Conservation (phyloP, 148 eudicot species). For the Polygonum maritimum region DNA sequence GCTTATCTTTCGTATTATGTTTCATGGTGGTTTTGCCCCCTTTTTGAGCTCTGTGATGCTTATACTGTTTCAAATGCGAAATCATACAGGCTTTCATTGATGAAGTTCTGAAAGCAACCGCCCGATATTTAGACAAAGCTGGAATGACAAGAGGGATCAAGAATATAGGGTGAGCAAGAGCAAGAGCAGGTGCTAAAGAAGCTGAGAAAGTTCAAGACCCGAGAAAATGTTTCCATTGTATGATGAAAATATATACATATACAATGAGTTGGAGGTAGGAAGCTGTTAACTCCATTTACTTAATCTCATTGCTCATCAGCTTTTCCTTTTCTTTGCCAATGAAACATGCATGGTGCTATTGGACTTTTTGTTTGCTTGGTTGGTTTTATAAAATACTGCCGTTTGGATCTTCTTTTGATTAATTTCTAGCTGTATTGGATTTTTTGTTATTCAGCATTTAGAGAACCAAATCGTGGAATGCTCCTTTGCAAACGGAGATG, state of each 20-base stretch:
- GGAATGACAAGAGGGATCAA: conserved; percentile 66
- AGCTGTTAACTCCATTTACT: not conserved
- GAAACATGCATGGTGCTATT: not conserved
- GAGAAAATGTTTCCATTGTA: conserved; percentile 52
- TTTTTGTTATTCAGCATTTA: not conserved
- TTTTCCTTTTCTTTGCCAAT: not conserved
- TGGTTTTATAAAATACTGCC: not conserved
- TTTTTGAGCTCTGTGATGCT: not conserved
- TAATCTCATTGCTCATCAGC: not conserved
- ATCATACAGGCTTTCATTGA: conserved; percentile 24
- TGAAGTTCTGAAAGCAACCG: conserved; percentile 30
- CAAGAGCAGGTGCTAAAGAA: conserved; percentile 49
- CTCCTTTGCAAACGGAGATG: conserved; percentile 16
- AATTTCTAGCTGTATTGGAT: not conserved
- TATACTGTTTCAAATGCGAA: not conserved
- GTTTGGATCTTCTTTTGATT: not conserved
- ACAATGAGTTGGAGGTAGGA: conserved; percentile 45
- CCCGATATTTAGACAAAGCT: conserved; percentile 50
- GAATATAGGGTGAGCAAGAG: conserved; percentile 36
- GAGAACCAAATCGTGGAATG: not conserved
- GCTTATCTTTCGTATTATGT: not conserved
- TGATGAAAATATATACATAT: conserved; percentile 57
- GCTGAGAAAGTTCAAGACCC: conserved; percentile 45
- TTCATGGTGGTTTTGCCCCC: conserved; percentile 9
- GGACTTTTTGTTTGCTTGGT: not conserved